phyloP scores from a whole-genome alignment of 2,329 filamentous ascomycete species.

The Pseudogymnoascus sp. region DNA sequence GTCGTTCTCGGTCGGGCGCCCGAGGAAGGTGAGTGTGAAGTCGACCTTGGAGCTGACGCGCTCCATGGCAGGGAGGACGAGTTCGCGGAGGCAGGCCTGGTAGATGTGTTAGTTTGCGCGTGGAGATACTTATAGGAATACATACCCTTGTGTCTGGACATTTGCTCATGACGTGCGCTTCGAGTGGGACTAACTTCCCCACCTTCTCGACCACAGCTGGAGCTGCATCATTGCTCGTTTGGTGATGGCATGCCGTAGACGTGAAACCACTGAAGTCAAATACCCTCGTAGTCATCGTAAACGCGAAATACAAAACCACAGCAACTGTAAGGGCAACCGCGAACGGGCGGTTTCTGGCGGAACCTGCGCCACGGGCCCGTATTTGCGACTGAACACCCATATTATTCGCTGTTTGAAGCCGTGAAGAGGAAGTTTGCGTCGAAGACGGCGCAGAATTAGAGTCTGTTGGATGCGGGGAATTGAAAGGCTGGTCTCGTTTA shows the following conservation, averaged over 20 bases:
- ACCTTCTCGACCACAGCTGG: background rate
- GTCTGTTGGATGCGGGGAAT: background rate
- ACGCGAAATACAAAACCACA: constrained; percentile 1
- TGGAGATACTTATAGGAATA: background rate
- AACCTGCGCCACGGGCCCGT: background rate
- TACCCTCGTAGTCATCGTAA: background rate
- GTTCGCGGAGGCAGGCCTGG: constrained; percentile 66
- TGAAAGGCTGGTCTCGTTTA: background rate
- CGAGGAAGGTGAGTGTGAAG: constrained; percentile 86
- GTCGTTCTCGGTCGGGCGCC: constrained; percentile 65
- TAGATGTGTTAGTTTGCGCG: constrained; percentile 1
- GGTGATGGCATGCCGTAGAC: background rate
- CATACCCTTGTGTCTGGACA: constrained; percentile 74
- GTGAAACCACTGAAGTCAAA: background rate
- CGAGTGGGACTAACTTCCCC: constrained; percentile 56
- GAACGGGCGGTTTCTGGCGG: background rate
- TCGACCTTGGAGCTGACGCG: constrained; percentile 73
- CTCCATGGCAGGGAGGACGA: constrained; percentile 84
- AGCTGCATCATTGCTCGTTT: background rate
- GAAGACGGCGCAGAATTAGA: background rate
- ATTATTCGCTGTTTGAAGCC: background rate
- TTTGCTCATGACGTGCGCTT: constrained; percentile 96
- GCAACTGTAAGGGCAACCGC: background rate
- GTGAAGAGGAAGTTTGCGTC: background rate
- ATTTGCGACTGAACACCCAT: background rate